Conservation (phyloP, 2,329 filamentous ascomycete species). For the Metarhizium anisopliae region DNA sequence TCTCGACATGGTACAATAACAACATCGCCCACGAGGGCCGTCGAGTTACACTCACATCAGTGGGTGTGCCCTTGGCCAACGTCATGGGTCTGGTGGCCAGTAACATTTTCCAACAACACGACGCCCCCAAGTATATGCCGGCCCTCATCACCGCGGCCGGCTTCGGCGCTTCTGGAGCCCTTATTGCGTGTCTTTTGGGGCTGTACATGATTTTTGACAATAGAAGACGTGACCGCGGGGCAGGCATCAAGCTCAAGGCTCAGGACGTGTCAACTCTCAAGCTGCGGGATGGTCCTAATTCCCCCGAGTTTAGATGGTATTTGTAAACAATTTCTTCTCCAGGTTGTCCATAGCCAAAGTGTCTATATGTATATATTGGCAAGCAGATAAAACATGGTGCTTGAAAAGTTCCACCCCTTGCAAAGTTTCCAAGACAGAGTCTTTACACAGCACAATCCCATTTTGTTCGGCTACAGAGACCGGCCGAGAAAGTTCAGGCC, state of each 20-base stretch:
- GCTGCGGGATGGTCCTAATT: constrained; percentile 37
- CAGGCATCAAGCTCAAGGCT: constrained; percentile 36
- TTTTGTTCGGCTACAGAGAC: constrained; percentile 11
- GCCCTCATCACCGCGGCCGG: constrained; percentile 56
- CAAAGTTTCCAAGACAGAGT: too few relatives aligned
- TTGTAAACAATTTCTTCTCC: constrained; percentile 14
- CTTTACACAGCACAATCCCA: not conserved
- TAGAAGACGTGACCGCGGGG: constrained; percentile 41
- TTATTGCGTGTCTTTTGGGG: constrained; percentile 46
- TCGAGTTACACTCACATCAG: constrained; percentile 59
- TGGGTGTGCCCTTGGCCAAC: constrained; percentile 68
- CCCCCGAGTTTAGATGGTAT: constrained; percentile 43
- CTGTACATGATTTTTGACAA: constrained; percentile 51
- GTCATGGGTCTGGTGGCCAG: constrained; percentile 63
- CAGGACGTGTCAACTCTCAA: constrained; percentile 40
- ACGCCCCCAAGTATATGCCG: constrained; percentile 57
- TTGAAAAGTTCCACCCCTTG: too few relatives aligned
- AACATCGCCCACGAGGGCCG: constrained; percentile 71
- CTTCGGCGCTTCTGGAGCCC: constrained; percentile 52
- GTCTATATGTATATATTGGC: not conserved
- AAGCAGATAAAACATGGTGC: not conserved
- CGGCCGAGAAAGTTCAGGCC: constrained; percentile 20
- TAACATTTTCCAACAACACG: constrained; percentile 58
- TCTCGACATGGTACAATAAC: constrained; percentile 66
- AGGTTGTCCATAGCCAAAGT: not conserved